A percentile compares a stretch with the other conserved stretches of the same genome.
Evolutionary conservation across 495 filamentous ascomycete species (phyloP).

Genomic region (Penicillium daleae): DNA sequence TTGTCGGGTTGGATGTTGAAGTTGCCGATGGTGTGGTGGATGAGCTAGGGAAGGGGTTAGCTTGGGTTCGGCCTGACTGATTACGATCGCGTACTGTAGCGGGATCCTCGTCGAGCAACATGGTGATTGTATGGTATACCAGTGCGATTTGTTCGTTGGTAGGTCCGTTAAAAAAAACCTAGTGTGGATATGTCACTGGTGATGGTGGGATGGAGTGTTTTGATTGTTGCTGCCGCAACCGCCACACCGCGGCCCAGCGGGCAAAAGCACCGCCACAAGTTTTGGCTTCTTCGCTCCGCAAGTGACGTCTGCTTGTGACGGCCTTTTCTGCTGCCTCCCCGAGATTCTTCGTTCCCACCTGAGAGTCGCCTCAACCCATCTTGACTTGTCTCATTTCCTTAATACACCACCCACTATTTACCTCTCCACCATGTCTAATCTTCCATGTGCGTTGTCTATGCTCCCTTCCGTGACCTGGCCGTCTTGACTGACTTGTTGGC

Average conservation of each 20-base stretch:
- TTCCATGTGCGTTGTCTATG: slow-evolving; percentile 65
- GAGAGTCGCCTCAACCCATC: slow-evolving; percentile 9
- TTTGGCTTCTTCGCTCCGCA: slow-evolving; percentile 26
- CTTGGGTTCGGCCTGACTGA: slow-evolving; percentile 4
- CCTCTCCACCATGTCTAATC: slow-evolving; percentile 58
- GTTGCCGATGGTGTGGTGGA: slow-evolving; percentile 85
- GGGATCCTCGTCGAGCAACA: slow-evolving; percentile 97
- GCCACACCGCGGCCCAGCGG: slow-evolving; percentile 32
- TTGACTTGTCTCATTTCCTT: slow-evolving; percentile 2
- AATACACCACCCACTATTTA: neutral
- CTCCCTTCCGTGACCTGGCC: slow-evolving; percentile 24
- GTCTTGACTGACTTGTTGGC: slow-evolving; percentile 18
- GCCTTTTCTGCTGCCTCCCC: slow-evolving; percentile 7
- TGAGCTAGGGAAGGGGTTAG: slow-evolving; percentile 62
- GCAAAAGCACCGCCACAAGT: slow-evolving; percentile 50
- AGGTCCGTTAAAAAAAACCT: neutral
- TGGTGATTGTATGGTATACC: slow-evolving; percentile 48
- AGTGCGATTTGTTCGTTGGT: neutral
- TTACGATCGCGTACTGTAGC: slow-evolving; percentile 62
- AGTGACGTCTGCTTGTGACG: slow-evolving; percentile 37
- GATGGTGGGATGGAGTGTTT: slow-evolving; percentile 23
- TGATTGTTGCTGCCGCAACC: slow-evolving; percentile 55
- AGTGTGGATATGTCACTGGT: neutral
- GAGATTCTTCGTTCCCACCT: slow-evolving; percentile 12
- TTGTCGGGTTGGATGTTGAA: slow-evolving; percentile 94